Base-by-base conservation (phyloP, 257 asterid genomes). In the Verbena officinalis region DNA sequence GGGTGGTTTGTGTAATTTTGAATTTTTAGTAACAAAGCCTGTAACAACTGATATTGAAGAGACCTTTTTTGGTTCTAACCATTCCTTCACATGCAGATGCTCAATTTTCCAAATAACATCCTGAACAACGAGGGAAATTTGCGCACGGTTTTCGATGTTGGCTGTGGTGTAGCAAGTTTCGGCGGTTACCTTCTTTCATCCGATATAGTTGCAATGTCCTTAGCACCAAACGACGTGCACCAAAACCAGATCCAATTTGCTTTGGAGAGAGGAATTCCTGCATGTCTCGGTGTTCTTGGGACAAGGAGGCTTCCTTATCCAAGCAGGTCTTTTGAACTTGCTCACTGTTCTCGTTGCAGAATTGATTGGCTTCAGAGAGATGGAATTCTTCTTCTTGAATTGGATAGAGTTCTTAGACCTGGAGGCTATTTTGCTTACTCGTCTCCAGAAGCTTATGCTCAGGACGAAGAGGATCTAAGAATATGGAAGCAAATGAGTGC, bases 351-450 rank as follows among this genome's bases (percentile, higher is more conserved):
- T 52, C 95, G 97, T 22, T 89, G 97, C 70, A 76, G 97, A 70
- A 87, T 89, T 24, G 97, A 89, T 72, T 89, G 97, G 97, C 76
- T 89, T 31, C 95, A 86, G 71, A 84, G 97, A 65, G 95, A 83
- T 53, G 97, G 97, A 14, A 75, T 89, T 69, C 95, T 89, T 64
- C 94, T 89, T 68, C 93, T 89, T 24, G 96, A 89, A 77, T 57
- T 89, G 78, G 96, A 89, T 75, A 74, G 96, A 71, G 49, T 89
- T 49, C 93, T 89, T 36, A 81, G 94, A 69, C 96, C 96, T 4
- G 96, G 96, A 44, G 96, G 96, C 65, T 89, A 89, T 77, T 89
- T 89, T 75, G 95, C 91, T 11, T 89, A 86, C 76, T 89, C 96
- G 0, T 89, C 96, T 22, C 96, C 96, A 0, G 96, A 89, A 77